Evolutionary conservation across 1,284 basidiomycete species (phyloP), one percentile per base, ranked within the genome.

Genomic region (Mycena citricolor): DNA sequence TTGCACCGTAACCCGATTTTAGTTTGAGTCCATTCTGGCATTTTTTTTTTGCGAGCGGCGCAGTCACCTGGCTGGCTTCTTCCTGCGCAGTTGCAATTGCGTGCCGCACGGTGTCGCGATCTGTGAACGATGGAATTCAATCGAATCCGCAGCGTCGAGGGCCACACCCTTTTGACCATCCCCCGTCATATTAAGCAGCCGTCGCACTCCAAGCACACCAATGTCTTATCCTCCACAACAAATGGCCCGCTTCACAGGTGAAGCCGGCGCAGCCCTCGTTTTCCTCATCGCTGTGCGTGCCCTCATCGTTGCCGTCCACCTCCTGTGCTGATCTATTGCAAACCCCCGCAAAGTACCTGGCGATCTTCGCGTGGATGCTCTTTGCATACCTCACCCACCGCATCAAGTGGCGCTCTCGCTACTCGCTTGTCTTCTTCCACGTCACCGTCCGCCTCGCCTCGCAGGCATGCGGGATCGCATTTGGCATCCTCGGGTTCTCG

Each of bases 331-430:
- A n/a, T n/a, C 31, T 32, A 29, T 29, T 29, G 10, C 26, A 14
- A 29, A 10, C 10, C 12, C 8, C 19, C 14, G 19, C 10, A 8
- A 21, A 51, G 50, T 66, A 66, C 36, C 32, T 57, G 35, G 47
- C 49, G 10, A 51, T 66, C 4, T 64, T 62, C 46, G 17, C 41
- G 24, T 46, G 61, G 42, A 56, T 65, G 47, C 25, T 65, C 22
- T 44, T 46, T 8, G 57, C 57, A 25, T 60, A n/a, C 64, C 45
- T 36, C 63, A 76, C 41, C 67, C 77, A 40, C 56, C 54, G 58
- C 64, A 74, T 16, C 67, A 42, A 43, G 38, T 51, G 44, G 42
- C 68, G 1, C 71, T 71, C 47, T 70, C 71, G 47, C 69, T 73
- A 61, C 39, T 51, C 57, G n/a, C 13, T 62, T 34, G 49, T 66